A percentile compares a stretch with the other conserved stretches of the same genome.
Conservation (phyloP, 129 eudicot species). For the Escallonia herrerae region DNA sequence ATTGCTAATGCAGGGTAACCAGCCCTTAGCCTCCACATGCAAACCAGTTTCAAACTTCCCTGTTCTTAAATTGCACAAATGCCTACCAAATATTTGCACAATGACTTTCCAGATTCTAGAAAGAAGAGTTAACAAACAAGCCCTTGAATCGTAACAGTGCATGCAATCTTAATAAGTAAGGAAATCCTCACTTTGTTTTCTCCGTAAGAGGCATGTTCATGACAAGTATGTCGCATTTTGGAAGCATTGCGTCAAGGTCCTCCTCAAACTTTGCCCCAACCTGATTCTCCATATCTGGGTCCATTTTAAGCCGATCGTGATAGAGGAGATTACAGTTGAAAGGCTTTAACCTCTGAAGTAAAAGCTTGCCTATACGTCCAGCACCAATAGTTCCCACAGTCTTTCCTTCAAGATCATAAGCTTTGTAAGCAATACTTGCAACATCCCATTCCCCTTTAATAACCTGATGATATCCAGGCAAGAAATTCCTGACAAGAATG, state of each 20-base stretch:
- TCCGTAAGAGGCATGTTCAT: conserved; percentile 88
- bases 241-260: conserved; percentile 91
- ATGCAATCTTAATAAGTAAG: neutral
- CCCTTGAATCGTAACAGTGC: neutral
- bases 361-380: conserved; percentile 82
- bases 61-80: neutral
- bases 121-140: neutral
- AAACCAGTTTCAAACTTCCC: neutral
- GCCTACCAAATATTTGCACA: neutral
- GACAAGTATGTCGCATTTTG: conserved; percentile 88
- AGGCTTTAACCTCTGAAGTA: conserved; percentile 93
- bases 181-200: conserved; percentile 70
- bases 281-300: conserved; percentile 68
- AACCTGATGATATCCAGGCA: conserved; percentile 94
- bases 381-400: conserved; percentile 97
- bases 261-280: conserved; percentile 81
- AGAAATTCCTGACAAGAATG: conserved; percentile 83
- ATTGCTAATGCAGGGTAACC: neutral
- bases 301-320: conserved; percentile 90
- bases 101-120: neutral
- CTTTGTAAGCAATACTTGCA: conserved; percentile 82
- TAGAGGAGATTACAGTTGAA: conserved; percentile 85
- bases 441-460: conserved; percentile 93
- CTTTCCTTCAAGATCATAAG: conserved; percentile 98
- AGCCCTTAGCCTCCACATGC: neutral